Percentiles rank a stretch among this genome's conserved stretches.
Conservation (phyloP, 2,329 filamentous ascomycete genomes). For the Penicillium sclerotiorum region DNA sequence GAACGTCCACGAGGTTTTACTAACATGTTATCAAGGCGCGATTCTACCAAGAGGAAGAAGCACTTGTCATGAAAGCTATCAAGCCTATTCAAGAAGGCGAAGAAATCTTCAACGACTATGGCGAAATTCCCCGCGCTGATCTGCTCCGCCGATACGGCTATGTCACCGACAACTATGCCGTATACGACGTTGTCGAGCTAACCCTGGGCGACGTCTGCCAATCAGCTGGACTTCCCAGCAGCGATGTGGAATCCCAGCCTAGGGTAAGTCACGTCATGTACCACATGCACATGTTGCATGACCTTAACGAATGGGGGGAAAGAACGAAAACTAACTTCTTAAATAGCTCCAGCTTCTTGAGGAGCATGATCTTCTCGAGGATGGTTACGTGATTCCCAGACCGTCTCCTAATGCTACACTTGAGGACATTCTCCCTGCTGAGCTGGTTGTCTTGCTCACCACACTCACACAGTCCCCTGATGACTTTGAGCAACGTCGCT, state of each 20-base stretch:
- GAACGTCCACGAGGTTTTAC: not conserved
- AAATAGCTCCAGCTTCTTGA: slow-evolving; percentile 58
- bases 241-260: slow-evolving; percentile 34
- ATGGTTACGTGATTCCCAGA: slow-evolving; percentile 66
- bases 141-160: slow-evolving; percentile 85
- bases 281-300: slow-evolving; percentile 3
- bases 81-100: slow-evolving; percentile 69
- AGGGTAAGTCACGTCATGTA: slow-evolving; percentile 26
- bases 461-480: slow-evolving; percentile 36
- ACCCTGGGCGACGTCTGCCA: slow-evolving; percentile 61
- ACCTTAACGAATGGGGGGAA: not conserved
- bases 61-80: slow-evolving; percentile 71
- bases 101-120: slow-evolving; percentile 88
- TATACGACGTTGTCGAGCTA: slow-evolving; percentile 83
- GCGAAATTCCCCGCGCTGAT: slow-evolving; percentile 79
- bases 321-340: slow-evolving; percentile 12
- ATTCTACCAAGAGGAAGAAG: slow-evolving; percentile 61
- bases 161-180: slow-evolving; percentile 73
- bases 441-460: slow-evolving; percentile 43
- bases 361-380: slow-evolving; percentile 67
- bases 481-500: slow-evolving; percentile 35
- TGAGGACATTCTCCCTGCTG: slow-evolving; percentile 40
- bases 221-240: slow-evolving; percentile 35
- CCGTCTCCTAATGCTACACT: slow-evolving; percentile 31
- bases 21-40: slow-evolving; percentile 48